These are phyloP conservation scores for Penicillium nucicola DNA, from an alignment of 495 filamentous ascomycete species.

Conservation along the genomic window DNA sequence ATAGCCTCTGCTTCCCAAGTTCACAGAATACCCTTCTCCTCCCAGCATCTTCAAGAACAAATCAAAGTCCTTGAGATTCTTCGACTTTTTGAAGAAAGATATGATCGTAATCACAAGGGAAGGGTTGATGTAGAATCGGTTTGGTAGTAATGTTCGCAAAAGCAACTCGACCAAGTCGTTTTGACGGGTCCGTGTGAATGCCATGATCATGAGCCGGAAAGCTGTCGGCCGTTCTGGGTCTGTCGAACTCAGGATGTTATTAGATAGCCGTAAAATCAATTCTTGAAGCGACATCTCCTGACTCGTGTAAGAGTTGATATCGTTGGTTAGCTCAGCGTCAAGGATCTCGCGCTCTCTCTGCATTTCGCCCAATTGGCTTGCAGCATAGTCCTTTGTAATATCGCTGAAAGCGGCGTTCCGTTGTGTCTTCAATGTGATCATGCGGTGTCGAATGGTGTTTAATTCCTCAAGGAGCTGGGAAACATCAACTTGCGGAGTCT, in stretches of 20 bases:
- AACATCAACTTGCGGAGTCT: conserved; percentile 29
- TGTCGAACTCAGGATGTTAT: conserved; percentile 29
- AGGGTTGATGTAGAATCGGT: conserved; percentile 34
- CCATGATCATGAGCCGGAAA: conserved; percentile 32
- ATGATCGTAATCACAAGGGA: conserved; percentile 38
- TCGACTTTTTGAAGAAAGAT: conserved; percentile 38
- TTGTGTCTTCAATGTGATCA: conserved; percentile 24
- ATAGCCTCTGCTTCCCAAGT: conserved; percentile 21
- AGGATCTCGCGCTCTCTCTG: conserved; percentile 17
- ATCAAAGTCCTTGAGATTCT: conserved; percentile 43
- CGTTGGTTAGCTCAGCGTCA: conserved; percentile 28
- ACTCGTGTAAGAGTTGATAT: conserved; percentile 29
- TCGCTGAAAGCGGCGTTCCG: conserved; percentile 24
- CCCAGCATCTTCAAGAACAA: conserved; percentile 40
- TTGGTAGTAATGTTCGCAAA: conserved; percentile 37
- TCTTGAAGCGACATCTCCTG: conserved; percentile 36
- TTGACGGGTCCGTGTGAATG: conserved; percentile 39
- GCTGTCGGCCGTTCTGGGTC: conserved; percentile 37
- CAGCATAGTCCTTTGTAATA: conserved; percentile 19
- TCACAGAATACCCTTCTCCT: conserved; percentile 35
- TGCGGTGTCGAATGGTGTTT: conserved; percentile 28
- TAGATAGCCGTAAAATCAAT: conserved; percentile 33
- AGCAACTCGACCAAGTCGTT: conserved; percentile 41
- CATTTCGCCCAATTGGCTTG: conserved; percentile 8
- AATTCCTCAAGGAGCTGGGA: conserved; percentile 32